Percentiles rank a stretch among this genome's conserved stretches.
Evolutionary conservation across 805 yeast species (phyloP).

Genomic region (Candida nemodendra): DNA sequence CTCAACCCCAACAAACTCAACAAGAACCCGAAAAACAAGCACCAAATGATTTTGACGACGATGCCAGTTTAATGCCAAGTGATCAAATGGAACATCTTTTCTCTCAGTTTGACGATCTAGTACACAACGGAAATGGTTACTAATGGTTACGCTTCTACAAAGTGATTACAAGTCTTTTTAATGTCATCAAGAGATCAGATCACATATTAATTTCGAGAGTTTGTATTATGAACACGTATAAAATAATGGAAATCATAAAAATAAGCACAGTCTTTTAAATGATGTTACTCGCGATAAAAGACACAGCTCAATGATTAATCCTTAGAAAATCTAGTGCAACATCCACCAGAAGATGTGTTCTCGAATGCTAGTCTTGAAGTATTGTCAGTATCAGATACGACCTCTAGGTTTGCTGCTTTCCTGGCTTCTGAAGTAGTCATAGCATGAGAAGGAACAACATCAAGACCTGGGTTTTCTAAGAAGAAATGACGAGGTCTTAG

Average conservation of each 20-base stretch:
- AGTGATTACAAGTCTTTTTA: neutral
- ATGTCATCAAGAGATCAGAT: no score
- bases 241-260: no score
- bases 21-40: slow-evolving; percentile 1
- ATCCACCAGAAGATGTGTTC: slow-evolving; percentile 29
- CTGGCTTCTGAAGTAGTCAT: slow-evolving; percentile 47
- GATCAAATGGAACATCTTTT: slow-evolving; percentile 34
- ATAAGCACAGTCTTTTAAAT: no score
- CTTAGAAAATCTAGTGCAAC: slow-evolving; percentile 32
- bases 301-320: slow-evolving; percentile 1
- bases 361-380: slow-evolving; percentile 54
- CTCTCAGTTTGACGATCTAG: slow-evolving; percentile 33
- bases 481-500: slow-evolving; percentile 80
- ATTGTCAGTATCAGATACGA: slow-evolving; percentile 42
- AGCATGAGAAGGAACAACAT: slow-evolving; percentile 64
- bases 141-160: neutral
- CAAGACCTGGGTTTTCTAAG: slow-evolving; percentile 73
- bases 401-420: slow-evolving; percentile 36
- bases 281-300: no score
- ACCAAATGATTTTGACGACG: slow-evolving; percentile 11
- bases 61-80: slow-evolving; percentile 23
- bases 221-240: no score
- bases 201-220: no score
- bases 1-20: slow-evolving; percentile 2
- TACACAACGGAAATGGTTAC: slow-evolving; percentile 15